Percentiles rank a stretch among this genome's conserved stretches.
Conservation (phyloP, 2,329 filamentous ascomycete species). For the Aureobasidium subglaciale region DNA sequence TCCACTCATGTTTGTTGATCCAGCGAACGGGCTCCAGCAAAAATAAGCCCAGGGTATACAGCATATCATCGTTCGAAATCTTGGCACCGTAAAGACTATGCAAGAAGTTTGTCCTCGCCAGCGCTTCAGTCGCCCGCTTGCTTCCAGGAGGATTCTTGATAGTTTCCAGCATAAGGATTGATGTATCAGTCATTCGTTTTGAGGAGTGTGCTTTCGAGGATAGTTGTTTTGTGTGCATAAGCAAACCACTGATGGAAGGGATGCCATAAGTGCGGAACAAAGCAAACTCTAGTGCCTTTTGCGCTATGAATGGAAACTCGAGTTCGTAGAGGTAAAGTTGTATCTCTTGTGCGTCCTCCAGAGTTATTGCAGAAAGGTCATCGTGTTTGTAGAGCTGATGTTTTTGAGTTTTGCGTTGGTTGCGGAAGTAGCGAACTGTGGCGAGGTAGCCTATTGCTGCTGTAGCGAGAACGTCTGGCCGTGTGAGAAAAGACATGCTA, state of each 20-base stretch:
- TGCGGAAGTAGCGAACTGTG: slow-evolving; percentile 2
- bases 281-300: slow-evolving; percentile 15
- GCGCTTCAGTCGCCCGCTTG: slow-evolving; percentile 38
- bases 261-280: slow-evolving; percentile 18
- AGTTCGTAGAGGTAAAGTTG: slow-evolving; percentile 12
- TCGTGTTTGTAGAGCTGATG: not conserved
- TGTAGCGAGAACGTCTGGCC: not conserved
- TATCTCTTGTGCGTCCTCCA: slow-evolving; percentile 10
- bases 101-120: slow-evolving; percentile 59
- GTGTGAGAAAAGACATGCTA: not conserved
- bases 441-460: not conserved
- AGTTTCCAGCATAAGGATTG: slow-evolving; percentile 44
- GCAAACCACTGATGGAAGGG: slow-evolving; percentile 16
- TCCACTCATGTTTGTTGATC: slow-evolving; percentile 63
- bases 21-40: slow-evolving; percentile 59
- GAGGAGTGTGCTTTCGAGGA: slow-evolving; percentile 28
- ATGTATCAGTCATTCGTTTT: slow-evolving; percentile 47
- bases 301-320: slow-evolving; percentile 14
- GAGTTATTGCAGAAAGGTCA: not conserved
- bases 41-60: slow-evolving; percentile 61
- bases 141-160: slow-evolving; percentile 38
- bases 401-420: slow-evolving; percentile 1
- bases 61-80: slow-evolving; percentile 56
- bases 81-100: slow-evolving; percentile 53
- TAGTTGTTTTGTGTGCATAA: slow-evolving; percentile 15